Percentiles rank a stretch among this genome's conserved stretches.
phyloP scores from a whole-genome alignment of 2,329 filamentous ascomycete species.

The Colletotrichum sp. region DNA sequence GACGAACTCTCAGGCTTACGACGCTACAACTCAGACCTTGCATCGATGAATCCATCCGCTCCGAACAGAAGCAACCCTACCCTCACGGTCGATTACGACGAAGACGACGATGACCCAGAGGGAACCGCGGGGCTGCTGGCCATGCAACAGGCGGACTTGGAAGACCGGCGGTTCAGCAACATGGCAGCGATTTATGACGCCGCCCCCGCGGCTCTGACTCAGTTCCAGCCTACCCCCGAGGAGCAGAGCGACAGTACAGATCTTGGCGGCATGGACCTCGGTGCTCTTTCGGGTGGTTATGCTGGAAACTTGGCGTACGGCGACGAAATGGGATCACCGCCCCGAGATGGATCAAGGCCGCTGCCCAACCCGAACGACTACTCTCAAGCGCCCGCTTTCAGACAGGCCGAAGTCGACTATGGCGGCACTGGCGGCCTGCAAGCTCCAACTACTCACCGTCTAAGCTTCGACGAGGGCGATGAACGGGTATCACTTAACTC shows the following conservation, averaged over 20 bases:
- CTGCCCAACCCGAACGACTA: slow-evolving; percentile 49
- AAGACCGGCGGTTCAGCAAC: slow-evolving; percentile 68
- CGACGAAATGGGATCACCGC: slow-evolving; percentile 41
- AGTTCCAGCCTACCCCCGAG: slow-evolving; percentile 52
- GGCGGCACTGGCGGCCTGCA: slow-evolving; percentile 89
- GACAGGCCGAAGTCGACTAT: slow-evolving; percentile 79
- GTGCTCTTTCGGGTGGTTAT: slow-evolving; percentile 75
- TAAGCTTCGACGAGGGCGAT: slow-evolving; percentile 94
- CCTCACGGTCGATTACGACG: slow-evolving; percentile 44
- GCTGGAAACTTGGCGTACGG: slow-evolving; percentile 57
- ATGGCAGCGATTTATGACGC: slow-evolving; percentile 50
- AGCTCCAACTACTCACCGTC: slow-evolving; percentile 72
- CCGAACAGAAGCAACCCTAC: slow-evolving; percentile 44
- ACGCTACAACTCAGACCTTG: slow-evolving; percentile 52
- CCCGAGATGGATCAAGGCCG: slow-evolving; percentile 49
- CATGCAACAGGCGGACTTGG: slow-evolving; percentile 83
- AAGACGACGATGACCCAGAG: slow-evolving; percentile 86
- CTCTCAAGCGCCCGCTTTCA: slow-evolving; percentile 46
- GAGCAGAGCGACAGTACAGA: slow-evolving; percentile 74
- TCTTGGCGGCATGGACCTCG: slow-evolving; percentile 74
- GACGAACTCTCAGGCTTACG: slow-evolving; percentile 52
- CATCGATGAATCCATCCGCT: slow-evolving; percentile 45
- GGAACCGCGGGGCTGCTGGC: slow-evolving; percentile 84
- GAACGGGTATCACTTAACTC: slow-evolving; percentile 69
- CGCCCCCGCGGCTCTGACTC: slow-evolving; percentile 38